Conservation (phyloP, 345 rosid genomes). For the Clausena lansium region DNA sequence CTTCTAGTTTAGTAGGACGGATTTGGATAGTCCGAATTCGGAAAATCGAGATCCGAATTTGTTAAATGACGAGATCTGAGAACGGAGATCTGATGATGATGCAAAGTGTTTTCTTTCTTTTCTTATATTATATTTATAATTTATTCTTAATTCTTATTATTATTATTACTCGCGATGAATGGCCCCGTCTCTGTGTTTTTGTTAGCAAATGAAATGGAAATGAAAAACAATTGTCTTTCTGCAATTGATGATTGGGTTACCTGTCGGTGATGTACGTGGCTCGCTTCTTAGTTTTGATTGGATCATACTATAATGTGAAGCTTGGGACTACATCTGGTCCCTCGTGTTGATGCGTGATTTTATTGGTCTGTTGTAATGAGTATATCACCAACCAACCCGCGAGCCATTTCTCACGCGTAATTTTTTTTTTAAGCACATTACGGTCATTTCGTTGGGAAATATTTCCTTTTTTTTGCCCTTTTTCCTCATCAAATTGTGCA, state of each 20-base stretch:
- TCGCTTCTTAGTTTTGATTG: not conserved
- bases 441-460: not conserved
- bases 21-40: slow-evolving; percentile 19
- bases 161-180: slow-evolving; percentile 23
- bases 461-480: too few species aligned
- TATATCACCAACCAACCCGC: not conserved
- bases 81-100: slow-evolving; percentile 4
- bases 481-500: too few species aligned
- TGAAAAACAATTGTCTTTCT: not conserved
- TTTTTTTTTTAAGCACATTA: not conserved
- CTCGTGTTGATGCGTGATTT: not conserved
- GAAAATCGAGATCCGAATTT: slow-evolving; percentile 31
- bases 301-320: not conserved
- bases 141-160: too few species aligned
- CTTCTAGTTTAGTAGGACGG: not conserved
- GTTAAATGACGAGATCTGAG: slow-evolving; percentile 32
- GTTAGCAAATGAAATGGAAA: slow-evolving; percentile 6
- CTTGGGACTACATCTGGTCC: not conserved
- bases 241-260: not conserved
- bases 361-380: not conserved
- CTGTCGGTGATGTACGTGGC: not conserved
- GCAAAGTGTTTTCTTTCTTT: not conserved
- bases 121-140: not conserved
- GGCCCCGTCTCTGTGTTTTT: slow-evolving; percentile 24
- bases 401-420: not conserved